phyloP scores from a whole-genome alignment of 2,329 filamentous ascomycete genomes.

The Calonectria ilicicola region DNA sequence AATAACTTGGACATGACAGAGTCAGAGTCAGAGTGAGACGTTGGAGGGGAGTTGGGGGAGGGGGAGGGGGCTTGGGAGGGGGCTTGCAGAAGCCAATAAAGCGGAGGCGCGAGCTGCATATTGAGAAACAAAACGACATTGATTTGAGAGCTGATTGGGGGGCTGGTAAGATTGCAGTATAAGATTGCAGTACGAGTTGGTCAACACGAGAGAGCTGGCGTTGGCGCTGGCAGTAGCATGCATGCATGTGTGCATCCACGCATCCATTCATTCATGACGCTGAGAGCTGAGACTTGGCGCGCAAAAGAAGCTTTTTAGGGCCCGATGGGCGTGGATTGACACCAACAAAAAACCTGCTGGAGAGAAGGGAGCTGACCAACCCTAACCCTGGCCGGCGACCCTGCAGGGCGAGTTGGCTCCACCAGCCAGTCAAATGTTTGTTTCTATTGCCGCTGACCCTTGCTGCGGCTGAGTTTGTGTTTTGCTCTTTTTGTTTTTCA shows the following conservation, averaged over 20 bases:
- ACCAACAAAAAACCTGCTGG: background rate
- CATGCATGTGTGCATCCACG: too few species aligned
- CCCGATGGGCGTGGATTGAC: background rate
- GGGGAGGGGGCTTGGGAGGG: background rate
- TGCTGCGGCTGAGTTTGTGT: conserved; percentile 8
- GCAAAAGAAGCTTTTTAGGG: conserved; percentile 1
- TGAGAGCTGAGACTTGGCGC: conserved; percentile 6
- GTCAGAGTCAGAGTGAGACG: too few species aligned
- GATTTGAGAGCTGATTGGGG: background rate
- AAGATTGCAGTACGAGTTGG: background rate
- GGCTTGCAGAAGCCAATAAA: background rate
- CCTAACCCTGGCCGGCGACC: background rate
- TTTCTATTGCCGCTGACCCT: background rate
- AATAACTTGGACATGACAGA: background rate
- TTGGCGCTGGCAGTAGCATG: too few species aligned
- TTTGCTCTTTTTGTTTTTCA: background rate
- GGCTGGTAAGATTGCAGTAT: background rate
- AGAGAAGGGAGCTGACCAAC: background rate
- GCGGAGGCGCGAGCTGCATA: background rate
- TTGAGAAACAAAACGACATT: background rate
- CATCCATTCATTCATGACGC: background rate
- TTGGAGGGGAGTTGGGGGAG: background rate
- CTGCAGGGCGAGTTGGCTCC: background rate
- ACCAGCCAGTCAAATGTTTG: background rate
- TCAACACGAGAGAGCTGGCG: background rate